Evolutionary conservation across 768 basidiomycete species (phyloP).

Genomic region (Chalciporus chontae): DNA sequence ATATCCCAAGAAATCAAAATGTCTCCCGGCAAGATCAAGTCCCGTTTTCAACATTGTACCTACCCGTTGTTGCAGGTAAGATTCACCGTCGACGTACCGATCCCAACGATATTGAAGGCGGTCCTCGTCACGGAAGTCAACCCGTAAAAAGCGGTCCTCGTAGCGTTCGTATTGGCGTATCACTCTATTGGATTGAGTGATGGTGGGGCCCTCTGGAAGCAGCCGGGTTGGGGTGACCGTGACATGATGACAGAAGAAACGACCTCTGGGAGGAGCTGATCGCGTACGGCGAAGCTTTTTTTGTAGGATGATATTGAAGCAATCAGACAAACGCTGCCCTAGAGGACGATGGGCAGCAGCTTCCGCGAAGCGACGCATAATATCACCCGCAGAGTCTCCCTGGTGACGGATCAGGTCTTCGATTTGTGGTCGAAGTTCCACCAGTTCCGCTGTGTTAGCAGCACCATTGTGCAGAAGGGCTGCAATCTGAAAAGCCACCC

Average conservation of each 20-base stretch:
- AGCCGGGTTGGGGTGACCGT: slow-evolving; percentile 75
- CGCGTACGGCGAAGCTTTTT: slow-evolving; percentile 17
- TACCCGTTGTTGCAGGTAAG: slow-evolving; percentile 57
- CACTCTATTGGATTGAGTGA: slow-evolving; percentile 75
- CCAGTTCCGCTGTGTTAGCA: slow-evolving; percentile 58
- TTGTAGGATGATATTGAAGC: slow-evolving; percentile 40
- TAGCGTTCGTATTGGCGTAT: slow-evolving; percentile 62
- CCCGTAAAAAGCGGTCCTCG: slow-evolving; percentile 72
- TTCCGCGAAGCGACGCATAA: slow-evolving; percentile 56
- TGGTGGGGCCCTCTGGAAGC: slow-evolving; percentile 72
- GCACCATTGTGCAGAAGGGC: slow-evolving; percentile 59
- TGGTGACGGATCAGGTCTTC: slow-evolving; percentile 36
- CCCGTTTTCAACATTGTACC: slow-evolving; percentile 58
- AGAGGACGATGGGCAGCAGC: slow-evolving; percentile 43
- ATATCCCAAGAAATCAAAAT: slow-evolving; percentile 80
- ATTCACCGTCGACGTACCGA: slow-evolving; percentile 54
- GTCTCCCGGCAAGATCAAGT: slow-evolving; percentile 64
- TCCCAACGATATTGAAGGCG: slow-evolving; percentile 70
- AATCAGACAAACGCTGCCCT: slow-evolving; percentile 39
- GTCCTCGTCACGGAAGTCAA: slow-evolving; percentile 85
- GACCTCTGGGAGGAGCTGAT: slow-evolving; percentile 29
- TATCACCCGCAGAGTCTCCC: slow-evolving; percentile 37
- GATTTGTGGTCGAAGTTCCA: slow-evolving; percentile 42
- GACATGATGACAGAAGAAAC: slow-evolving; percentile 69
- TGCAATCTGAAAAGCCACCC: slow-evolving; percentile 75